These are phyloP conservation scores for Oryza meyeriana DNA, from an alignment of 176 grass and related monocot species.

Conservation along the genomic window DNA sequence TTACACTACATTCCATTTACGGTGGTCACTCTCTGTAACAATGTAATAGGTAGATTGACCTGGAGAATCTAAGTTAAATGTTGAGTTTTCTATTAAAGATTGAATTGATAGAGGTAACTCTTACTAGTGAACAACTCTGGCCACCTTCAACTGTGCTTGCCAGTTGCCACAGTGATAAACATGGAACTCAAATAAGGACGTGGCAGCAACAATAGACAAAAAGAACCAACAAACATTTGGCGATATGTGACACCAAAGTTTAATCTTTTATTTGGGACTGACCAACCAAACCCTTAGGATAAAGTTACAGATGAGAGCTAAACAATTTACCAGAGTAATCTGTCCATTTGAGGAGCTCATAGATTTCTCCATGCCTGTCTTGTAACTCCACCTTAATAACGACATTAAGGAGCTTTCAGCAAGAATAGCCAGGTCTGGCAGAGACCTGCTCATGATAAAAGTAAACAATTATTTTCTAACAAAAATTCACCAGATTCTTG, in stretches of 20 bases:
- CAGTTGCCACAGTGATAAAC: slow-evolving; percentile 26
- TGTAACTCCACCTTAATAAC: slow-evolving; percentile 92
- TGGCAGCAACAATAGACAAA: slow-evolving; percentile 12
- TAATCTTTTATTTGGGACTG: slow-evolving; percentile 4
- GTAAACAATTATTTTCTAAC: slow-evolving; percentile 16
- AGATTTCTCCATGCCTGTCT: slow-evolving; percentile 90
- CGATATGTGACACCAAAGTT: slow-evolving; percentile 16
- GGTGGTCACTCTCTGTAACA: background rate
- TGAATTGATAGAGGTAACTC: background rate
- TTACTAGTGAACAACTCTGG: background rate
- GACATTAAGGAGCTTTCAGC: slow-evolving; percentile 80
- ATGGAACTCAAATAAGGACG: background rate
- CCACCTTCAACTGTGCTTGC: slow-evolving; percentile 12
- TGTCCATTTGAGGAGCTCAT: slow-evolving; percentile 75
- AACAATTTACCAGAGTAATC: slow-evolving; percentile 67
- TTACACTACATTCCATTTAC: background rate
- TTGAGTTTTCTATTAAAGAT: slow-evolving; percentile 9
- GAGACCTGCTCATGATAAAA: slow-evolving; percentile 53
- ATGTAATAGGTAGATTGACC: background rate
- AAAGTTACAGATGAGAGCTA: slow-evolving; percentile 22
- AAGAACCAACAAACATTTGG: background rate
- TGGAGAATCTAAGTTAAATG: slow-evolving; percentile 2
- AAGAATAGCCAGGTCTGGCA: slow-evolving; percentile 58
- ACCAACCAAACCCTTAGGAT: slow-evolving; percentile 25
- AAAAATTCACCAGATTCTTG: background rate